Evolutionary conservation across 306 rosid genomes (phyloP).

Genomic region (Elaeagnus macrophylla): DNA sequence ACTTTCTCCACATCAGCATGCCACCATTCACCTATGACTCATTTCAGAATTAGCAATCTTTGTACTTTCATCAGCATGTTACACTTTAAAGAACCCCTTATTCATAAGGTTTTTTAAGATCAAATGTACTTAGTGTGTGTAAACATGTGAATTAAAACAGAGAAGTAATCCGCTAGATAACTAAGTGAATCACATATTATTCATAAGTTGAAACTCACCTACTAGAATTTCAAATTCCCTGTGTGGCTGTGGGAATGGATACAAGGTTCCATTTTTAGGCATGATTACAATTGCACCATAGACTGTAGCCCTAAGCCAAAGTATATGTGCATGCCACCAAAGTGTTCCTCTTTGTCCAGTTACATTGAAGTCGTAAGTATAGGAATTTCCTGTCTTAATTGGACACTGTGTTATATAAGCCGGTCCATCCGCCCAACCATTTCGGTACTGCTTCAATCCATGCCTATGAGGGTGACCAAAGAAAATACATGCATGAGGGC

Average conservation of each 20-base stretch:
- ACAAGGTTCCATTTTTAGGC: slow-evolving; percentile 61
- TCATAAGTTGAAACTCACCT: slow-evolving; percentile 22
- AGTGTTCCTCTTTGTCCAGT: slow-evolving; percentile 77
- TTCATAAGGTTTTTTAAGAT: too few relatives aligned
- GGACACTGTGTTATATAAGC: slow-evolving; percentile 83
- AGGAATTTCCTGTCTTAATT: slow-evolving; percentile 53
- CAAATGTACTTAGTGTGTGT: too few relatives aligned
- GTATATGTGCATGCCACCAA: slow-evolving; percentile 91
- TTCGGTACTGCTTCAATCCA: slow-evolving; percentile 67
- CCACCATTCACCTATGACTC: slow-evolving; percentile 71
- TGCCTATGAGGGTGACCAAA: slow-evolving; percentile 34
- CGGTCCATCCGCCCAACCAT: slow-evolving; percentile 84
- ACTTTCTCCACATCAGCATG: slow-evolving; percentile 59
- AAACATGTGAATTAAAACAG: too few relatives aligned
- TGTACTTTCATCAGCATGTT: neutral
- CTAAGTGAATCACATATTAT: too few relatives aligned
- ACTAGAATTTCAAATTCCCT: slow-evolving; percentile 50
- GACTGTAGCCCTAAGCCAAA: slow-evolving; percentile 81
- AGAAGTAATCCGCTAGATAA: too few relatives aligned
- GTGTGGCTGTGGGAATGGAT: slow-evolving; percentile 62
- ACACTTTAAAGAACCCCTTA: neutral
- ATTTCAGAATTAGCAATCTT: neutral
- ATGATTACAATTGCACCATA: slow-evolving; percentile 76
- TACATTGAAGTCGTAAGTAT: slow-evolving; percentile 65
- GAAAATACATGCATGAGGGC: too few relatives aligned